Conservation (phyloP, 2,329 filamentous ascomycete species). For the Lojkania enalia region DNA sequence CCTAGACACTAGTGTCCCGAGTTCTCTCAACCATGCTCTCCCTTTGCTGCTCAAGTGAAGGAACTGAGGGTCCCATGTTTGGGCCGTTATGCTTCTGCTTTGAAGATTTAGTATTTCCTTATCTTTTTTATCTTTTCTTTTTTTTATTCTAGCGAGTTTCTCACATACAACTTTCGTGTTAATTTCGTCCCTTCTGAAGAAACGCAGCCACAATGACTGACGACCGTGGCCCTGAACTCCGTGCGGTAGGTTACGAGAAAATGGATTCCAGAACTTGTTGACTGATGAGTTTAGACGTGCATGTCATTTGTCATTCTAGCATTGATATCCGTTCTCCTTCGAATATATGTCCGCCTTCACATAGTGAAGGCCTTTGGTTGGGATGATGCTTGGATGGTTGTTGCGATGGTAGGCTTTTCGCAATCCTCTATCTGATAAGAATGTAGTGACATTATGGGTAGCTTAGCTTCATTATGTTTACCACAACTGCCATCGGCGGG, state of each 20-base stretch:
- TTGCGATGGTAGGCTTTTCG: conserved; percentile 28
- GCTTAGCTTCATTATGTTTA: conserved; percentile 35
- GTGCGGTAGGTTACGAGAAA: conserved; percentile 26
- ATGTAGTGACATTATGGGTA: conserved; percentile 11
- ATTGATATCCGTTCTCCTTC: conserved; percentile 41
- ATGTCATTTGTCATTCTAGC: conserved; percentile 48
- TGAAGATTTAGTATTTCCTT: too few species aligned
- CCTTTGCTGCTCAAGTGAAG: too few species aligned
- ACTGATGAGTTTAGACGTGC: conserved; percentile 27
- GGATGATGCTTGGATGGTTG: conserved; percentile 40
- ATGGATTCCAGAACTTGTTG: not conserved
- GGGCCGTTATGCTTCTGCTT: too few species aligned
- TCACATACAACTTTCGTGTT: too few species aligned
- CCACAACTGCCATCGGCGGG: conserved; percentile 34
- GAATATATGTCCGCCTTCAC: conserved; percentile 47
- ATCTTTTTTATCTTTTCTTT: too few species aligned
- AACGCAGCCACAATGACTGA: too few species aligned
- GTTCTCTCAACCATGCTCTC: too few species aligned
- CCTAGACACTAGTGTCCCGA: too few species aligned
- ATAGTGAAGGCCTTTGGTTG: conserved; percentile 46
- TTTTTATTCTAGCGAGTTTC: too few species aligned
- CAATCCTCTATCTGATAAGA: not conserved
- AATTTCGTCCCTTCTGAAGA: too few species aligned
- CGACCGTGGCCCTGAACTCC: conserved; percentile 37
- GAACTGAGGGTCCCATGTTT: too few species aligned